Percentiles rank a stretch among this genome's conserved stretches.
These are phyloP conservation scores for Tephrocybe rancida DNA, from an alignment of 768 basidiomycete species.

Conservation along the genomic window DNA sequence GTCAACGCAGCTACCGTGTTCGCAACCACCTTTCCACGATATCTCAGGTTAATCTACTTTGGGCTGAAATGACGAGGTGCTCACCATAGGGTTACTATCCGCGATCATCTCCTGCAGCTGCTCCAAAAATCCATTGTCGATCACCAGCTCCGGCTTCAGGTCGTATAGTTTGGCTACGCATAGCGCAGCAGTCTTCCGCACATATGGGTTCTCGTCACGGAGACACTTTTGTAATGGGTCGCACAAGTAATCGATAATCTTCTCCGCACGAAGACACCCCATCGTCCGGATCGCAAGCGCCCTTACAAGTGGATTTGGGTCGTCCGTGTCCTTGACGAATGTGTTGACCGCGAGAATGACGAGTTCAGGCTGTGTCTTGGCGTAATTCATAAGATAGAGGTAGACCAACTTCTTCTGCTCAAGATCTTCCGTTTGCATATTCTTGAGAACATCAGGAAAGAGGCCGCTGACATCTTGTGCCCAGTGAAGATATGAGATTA, in stretches of 20 bases:
- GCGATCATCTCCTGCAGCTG: constrained; percentile 91
- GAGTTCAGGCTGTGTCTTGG: constrained; percentile 97
- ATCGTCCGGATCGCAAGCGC: constrained; percentile 97
- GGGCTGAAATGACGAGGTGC: constrained; percentile 12
- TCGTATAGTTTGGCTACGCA: constrained; percentile 98
- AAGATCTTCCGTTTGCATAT: constrained; percentile 99
- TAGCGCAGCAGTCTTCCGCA: constrained; percentile 95
- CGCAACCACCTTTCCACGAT: constrained; percentile 80
- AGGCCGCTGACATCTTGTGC: constrained; percentile 83
- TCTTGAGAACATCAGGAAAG: constrained; percentile 98
- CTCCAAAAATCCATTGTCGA: constrained; percentile 93
- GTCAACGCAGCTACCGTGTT: constrained; percentile 93
- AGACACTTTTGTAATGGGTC: constrained; percentile 92
- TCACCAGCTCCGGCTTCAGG: constrained; percentile 91
- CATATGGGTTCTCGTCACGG: constrained; percentile 96
- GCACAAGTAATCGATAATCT: constrained; percentile 99
- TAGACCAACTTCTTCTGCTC: constrained; percentile 99
- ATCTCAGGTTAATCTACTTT: not conserved
- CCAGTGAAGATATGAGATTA: constrained; percentile 10
- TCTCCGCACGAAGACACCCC: constrained; percentile 96
- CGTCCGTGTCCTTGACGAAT: constrained; percentile 96
- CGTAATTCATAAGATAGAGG: constrained; percentile 99
- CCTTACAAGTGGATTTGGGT: constrained; percentile 94
- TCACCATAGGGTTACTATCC: constrained; percentile 96
- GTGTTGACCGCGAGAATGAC: constrained; percentile 99